Evolutionary conservation across 2,329 filamentous ascomycete genomes (phyloP), one percentile per base, ranked within the genome.

Genomic region (Monosporascus sp.): DNA sequence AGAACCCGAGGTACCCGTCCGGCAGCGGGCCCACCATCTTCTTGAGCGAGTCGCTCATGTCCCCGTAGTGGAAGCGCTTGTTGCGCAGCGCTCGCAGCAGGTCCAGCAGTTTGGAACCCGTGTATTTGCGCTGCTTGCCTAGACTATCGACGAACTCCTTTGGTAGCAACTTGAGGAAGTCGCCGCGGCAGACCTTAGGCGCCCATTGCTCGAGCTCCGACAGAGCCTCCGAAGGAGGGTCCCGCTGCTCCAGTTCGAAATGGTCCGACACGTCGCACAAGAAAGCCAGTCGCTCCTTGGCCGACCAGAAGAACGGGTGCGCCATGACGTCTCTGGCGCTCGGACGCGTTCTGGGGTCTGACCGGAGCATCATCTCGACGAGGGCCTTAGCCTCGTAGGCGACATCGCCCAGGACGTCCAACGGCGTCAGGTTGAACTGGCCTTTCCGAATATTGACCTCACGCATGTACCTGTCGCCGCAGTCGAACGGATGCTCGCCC

Each of bases 361-460:
- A 76, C 41, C 77, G 78, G 49, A 89, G 68, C 94, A 99, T 99
- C 54, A 84, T 87, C 31, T 79, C 77, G 57, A 99, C 90, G 18
- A 99, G 78, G 64, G 96, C 88, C 66, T 89, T 86, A 1, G 94
- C 93, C 68, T 97, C 94, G 61, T 84, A 87, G 0, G 89, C 85
- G 61, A 91, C 91, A 60, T 93, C 87, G 24, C 92, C 92, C 2
- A 97, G 79, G 0, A 83, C 78, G 53, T 90, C 84, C 6, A 96
- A 78, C 24, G 81, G 82, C 46, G 81, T 75, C 35, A 96, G 78
- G 63, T 86, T 86, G 68, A 86, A 88, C 53, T 87, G 85, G 58
- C 90, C 89, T 68, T 96, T 95, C 63, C 96, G 91, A 63, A 99
- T 97, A 70, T 99, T 97, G 63, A 95, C 89, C 71, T 99, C 94